These are phyloP conservation scores for Russula olivacea DNA, from an alignment of 768 basidiomycete genomes.

Conservation along the genomic window DNA sequence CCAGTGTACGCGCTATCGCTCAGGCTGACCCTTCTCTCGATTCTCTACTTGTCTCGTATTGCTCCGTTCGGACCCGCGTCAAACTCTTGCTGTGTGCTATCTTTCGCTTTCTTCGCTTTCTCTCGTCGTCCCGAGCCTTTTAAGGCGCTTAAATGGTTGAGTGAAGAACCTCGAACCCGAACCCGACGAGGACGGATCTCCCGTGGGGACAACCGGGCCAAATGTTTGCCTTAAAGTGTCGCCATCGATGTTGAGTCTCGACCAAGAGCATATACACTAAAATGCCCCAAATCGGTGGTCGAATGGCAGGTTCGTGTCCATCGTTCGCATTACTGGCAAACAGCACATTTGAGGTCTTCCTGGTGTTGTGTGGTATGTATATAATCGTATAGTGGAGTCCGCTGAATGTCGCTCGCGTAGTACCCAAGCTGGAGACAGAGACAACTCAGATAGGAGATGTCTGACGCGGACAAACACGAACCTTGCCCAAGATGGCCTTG, in stretches of 20 bases:
- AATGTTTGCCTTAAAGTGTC: neutral
- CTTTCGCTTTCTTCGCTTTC: too few species aligned
- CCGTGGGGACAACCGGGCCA: neutral
- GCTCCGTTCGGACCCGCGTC: too few species aligned
- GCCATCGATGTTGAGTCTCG: neutral
- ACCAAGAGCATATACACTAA: neutral
- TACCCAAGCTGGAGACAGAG: neutral
- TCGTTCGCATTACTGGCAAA: neutral
- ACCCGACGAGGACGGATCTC: too few species aligned
- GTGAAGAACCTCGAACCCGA: too few species aligned
- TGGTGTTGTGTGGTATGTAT: neutral
- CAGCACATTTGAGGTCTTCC: neutral
- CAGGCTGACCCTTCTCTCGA: too few species aligned
- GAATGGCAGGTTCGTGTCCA: neutral
- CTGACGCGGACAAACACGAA: neutral
- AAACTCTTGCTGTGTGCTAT: too few species aligned
- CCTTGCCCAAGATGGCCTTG: neutral
- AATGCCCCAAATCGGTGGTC: neutral
- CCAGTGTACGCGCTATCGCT: too few species aligned
- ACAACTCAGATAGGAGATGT: neutral
- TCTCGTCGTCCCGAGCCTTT: too few species aligned
- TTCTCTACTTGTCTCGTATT: too few species aligned
- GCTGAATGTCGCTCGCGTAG: neutral
- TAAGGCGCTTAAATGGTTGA: too few species aligned
- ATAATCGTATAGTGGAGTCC: neutral